Evolutionary conservation across 257 asterid species (phyloP).

Genomic region (Cinchona pubescens): DNA sequence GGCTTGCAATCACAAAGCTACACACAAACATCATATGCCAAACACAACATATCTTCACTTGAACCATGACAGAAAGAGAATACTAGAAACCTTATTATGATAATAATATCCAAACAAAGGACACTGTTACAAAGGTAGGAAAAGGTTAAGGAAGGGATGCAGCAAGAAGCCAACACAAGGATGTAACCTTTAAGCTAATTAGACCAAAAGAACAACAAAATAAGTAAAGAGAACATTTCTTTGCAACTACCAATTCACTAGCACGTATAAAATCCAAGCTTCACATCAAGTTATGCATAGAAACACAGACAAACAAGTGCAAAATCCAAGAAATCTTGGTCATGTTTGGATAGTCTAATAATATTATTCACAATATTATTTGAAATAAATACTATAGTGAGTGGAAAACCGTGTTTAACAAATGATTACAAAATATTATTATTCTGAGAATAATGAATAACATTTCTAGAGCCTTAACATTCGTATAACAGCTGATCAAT

Average conservation of each 20-base stretch:
- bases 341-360: no score
- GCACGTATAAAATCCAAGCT: background rate
- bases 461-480: no score
- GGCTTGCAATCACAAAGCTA: background rate
- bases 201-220: background rate
- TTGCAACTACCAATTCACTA: background rate
- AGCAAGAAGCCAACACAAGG: background rate
- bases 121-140: no score
- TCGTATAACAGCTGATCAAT: background rate
- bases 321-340: constrained; percentile 1
- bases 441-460: no score
- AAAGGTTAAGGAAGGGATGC: background rate
- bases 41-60: background rate
- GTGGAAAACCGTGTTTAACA: no score
- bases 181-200: background rate
- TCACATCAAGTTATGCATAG: background rate
- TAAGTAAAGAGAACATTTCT: background rate
- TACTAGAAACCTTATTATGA: background rate
- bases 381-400: no score
- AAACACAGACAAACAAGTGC: background rate
- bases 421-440: no score
- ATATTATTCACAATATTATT: no score
- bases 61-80: background rate
- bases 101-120: background rate
- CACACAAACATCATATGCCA: background rate